phyloP scores from a whole-genome alignment of 208 protist species.

The Trypanosomatidae sp. region DNA sequence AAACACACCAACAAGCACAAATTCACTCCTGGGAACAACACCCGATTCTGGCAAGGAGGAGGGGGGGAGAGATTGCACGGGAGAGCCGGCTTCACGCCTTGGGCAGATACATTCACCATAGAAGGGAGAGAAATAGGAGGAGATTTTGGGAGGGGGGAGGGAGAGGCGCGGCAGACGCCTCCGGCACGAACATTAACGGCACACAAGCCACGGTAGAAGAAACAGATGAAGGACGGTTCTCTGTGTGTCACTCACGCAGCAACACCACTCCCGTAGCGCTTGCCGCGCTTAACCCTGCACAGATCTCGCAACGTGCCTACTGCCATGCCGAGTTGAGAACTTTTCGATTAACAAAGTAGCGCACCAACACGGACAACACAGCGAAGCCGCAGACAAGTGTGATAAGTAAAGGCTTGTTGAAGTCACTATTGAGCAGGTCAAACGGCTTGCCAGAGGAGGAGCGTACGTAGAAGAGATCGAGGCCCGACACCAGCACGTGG shows the following conservation, averaged over 20 bases:
- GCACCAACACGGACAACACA: conserved; percentile 53
- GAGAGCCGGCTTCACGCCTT: too few relatives aligned
- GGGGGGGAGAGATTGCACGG: too few relatives aligned
- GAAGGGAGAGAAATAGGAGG: too few relatives aligned
- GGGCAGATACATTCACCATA: too few relatives aligned
- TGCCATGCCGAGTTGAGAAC: conserved; percentile 64
- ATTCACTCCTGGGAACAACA: not conserved
- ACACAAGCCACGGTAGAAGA: not conserved
- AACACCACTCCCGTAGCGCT: not conserved
- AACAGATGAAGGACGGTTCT: not conserved
- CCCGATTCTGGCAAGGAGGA: too few relatives aligned
- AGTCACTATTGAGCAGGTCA: conserved; percentile 92
- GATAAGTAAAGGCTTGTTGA: conserved; percentile 87
- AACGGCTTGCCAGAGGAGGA: conserved; percentile 88
- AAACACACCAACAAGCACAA: not conserved
- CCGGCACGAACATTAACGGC: not conserved
- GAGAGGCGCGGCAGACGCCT: not conserved
- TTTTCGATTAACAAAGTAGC: conserved; percentile 79
- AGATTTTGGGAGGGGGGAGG: not conserved
- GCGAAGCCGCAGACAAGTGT: conserved; percentile 60
- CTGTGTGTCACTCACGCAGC: not conserved
- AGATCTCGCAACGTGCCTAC: conserved; percentile 23
- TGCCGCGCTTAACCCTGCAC: not conserved
- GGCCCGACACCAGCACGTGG: conserved; percentile 79
- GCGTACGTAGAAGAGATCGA: conserved; percentile 92